Conservation (phyloP, 2,329 filamentous ascomycete genomes). For the Ceratocystis colombiana region DNA sequence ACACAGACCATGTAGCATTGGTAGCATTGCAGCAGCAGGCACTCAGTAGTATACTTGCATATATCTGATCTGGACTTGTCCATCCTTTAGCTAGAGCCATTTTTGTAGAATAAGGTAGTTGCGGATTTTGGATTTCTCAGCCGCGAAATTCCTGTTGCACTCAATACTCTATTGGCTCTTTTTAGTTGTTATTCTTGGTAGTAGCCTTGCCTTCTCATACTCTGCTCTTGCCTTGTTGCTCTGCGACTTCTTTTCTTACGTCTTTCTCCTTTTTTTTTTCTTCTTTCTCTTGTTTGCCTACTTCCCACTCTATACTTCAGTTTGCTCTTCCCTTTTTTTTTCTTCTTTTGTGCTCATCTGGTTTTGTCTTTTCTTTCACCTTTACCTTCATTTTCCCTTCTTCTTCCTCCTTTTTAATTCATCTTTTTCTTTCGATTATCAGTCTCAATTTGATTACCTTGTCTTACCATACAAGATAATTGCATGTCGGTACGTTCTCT, state of each 20-base stretch:
- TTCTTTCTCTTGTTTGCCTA: neutral
- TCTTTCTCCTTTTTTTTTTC: constrained; percentile 9
- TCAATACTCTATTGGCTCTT: constrained; percentile 15
- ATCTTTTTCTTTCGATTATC: neutral
- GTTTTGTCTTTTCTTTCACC: neutral
- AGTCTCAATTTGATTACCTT: constrained; percentile 7
- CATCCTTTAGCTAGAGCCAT: constrained; percentile 16
- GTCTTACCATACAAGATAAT: neutral
- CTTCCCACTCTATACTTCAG: neutral
- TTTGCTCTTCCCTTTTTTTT: neutral
- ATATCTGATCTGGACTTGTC: constrained; percentile 11
- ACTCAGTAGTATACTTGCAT: neutral
- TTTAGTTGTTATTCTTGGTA: neutral
- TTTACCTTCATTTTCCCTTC: constrained; percentile 8
- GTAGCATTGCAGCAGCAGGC: constrained; percentile 14
- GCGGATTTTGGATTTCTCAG: constrained; percentile 8
- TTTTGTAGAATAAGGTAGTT: neutral
- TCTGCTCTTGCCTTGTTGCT: neutral
- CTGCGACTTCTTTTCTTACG: neutral
- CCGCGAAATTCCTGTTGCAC: constrained; percentile 16
- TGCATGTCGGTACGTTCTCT: constrained; percentile 1
- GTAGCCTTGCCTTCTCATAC: neutral
- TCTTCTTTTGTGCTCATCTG: constrained; percentile 7
- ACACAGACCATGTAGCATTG: neutral
- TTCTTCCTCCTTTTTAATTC: neutral